Evolutionary conservation across 1,284 basidiomycete genomes (phyloP).

Genomic region (Anthracocystis setariae): DNA sequence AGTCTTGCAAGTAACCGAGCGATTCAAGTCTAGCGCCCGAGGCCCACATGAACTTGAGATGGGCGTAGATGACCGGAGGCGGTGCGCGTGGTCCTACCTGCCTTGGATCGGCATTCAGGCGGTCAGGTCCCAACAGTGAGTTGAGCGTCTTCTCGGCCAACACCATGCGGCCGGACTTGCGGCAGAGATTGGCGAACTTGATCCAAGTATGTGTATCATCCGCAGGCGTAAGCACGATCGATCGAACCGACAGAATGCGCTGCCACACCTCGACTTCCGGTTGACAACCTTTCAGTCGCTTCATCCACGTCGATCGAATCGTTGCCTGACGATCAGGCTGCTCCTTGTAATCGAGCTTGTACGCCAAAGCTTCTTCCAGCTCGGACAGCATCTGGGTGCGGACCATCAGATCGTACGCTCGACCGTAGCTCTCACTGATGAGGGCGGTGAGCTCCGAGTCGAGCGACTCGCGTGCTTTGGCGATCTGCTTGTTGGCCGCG

Average conservation of each 20-base stretch:
- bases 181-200: slow-evolving; percentile 87
- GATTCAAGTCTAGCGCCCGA: slow-evolving; percentile 81
- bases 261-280: slow-evolving; percentile 99
- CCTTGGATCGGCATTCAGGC: slow-evolving; percentile 43
- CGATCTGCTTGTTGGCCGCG: slow-evolving; percentile 88
- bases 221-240: slow-evolving; percentile 89
- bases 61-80: slow-evolving; percentile 95
- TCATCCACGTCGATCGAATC: slow-evolving; percentile 61
- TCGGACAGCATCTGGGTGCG: slow-evolving; percentile 99
- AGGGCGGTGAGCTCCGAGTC: slow-evolving; percentile 92
- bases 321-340: slow-evolving; percentile 80
- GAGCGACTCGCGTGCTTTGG: slow-evolving; percentile 90
- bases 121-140: slow-evolving; percentile 65
- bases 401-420: slow-evolving; percentile 93
- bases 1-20: slow-evolving; percentile 84
- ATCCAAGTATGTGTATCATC: slow-evolving; percentile 99
- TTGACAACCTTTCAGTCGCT: slow-evolving; percentile 91
- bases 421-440: slow-evolving; percentile 93
- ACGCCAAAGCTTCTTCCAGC: slow-evolving; percentile 95
- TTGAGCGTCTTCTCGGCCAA: slow-evolving; percentile 98
- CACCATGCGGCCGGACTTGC: slow-evolving; percentile 84
- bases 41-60: slow-evolving; percentile 97
- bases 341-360: slow-evolving; percentile 76
- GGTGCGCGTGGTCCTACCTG: slow-evolving; percentile 72
- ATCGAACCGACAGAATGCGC: slow-evolving; percentile 93